Base-by-base conservation (phyloP, 805 yeast genomes). In the Hanseniaspora thailandica region DNA sequence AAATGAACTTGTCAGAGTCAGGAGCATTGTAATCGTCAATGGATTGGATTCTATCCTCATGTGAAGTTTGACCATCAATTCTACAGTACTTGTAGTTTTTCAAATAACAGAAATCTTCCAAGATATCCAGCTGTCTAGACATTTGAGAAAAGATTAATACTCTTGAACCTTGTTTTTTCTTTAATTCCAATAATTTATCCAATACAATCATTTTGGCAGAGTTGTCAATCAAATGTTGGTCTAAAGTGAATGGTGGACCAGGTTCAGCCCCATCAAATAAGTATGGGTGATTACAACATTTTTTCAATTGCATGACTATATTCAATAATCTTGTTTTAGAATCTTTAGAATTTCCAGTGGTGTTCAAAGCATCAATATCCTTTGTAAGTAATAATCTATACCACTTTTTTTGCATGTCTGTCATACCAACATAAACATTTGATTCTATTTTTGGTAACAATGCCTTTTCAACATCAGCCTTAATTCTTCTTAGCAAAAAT, bases 201-300 rank as follows among this genome's bases (percentile, higher is more conserved):
- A 89, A 69, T 34, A 90, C 86, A 52, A 85, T 75, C 89, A 89
- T 85, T 65, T 89, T 89, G 30, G 95, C 96, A 6, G 95, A 76
- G 64, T 90, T 90, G 70, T 61, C 81, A n/a, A 89, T 82, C 57
- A 90, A 73, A 68, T 90, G 97, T 66, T 89, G 97, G 66, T 88
- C 97, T 0, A 95, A 90, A 1, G 97, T 90, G 63, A 75, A 90
- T 1, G 97, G 97, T 1, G 97, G 97, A 9, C 97, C 97, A 0
- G 97, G 97, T 67, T 89, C 97, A 1, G 97, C 98, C n/a, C 98
- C 97, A 65, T 90, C 97, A 63, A 93, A 93, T 52, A 90, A 70
- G 66, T 93, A 90, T 0, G 97, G 97, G 68, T 93, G 98, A 65
- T 93, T 90, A 66, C 97, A 90, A 66, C 97, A 90, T 66, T 90